Evolutionary conservation across 495 filamentous ascomycete genomes (phyloP).

Genomic region (Acidiella bohemica): DNA sequence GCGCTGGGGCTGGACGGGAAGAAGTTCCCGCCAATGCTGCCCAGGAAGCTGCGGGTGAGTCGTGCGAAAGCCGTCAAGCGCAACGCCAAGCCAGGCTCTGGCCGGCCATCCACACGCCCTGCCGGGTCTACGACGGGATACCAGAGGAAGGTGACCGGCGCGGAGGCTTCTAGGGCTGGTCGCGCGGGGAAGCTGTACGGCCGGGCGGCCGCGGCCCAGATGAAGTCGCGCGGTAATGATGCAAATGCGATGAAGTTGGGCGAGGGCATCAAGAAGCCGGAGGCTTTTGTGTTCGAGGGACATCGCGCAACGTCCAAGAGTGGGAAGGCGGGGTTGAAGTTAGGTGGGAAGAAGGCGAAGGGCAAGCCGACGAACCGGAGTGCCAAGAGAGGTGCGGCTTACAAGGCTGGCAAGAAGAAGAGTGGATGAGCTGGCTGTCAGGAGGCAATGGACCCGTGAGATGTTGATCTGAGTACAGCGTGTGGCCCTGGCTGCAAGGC

Average conservation of each 20-base stretch:
- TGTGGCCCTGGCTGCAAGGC: no score
- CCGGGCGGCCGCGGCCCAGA: constrained; percentile 54
- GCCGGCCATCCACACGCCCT: constrained; percentile 32
- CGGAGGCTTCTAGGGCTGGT: constrained; percentile 59
- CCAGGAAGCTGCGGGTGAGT: constrained; percentile 71
- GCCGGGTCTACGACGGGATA: constrained; percentile 33
- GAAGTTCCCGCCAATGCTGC: constrained; percentile 84
- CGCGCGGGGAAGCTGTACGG: constrained; percentile 76
- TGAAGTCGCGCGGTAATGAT: constrained; percentile 32
- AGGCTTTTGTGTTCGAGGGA: constrained; percentile 79
- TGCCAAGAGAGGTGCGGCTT: constrained; percentile 31
- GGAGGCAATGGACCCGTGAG: not conserved
- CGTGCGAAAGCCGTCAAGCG: constrained; percentile 68
- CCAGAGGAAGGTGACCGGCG: constrained; percentile 49
- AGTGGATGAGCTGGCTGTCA: no score
- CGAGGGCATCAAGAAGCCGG: constrained; percentile 38
- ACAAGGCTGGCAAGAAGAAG: constrained; percentile 31
- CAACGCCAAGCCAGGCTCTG: constrained; percentile 31
- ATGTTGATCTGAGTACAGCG: no score
- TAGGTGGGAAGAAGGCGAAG: constrained; percentile 37
- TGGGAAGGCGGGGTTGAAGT: constrained; percentile 38
- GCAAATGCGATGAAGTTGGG: not conserved
- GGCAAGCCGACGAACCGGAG: constrained; percentile 33
- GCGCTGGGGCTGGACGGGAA: constrained; percentile 77
- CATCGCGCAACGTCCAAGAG: constrained; percentile 59